These are phyloP conservation scores for Deinandra increscens DNA, from an alignment of 129 eudicot species.

Conservation along the genomic window DNA sequence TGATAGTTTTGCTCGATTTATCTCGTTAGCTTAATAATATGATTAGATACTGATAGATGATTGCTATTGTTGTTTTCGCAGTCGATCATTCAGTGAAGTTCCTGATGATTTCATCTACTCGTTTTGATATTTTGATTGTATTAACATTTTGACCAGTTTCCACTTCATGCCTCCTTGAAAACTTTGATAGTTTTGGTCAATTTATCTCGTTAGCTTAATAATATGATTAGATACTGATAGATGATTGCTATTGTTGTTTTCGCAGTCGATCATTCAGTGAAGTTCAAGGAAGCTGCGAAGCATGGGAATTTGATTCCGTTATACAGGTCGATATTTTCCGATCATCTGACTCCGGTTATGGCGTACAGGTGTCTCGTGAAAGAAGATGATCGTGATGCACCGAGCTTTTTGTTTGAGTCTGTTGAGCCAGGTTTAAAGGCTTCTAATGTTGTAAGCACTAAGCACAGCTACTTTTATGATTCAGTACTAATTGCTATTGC, in stretches of 20 bases:
- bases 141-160: background rate
- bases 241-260: conserved; percentile 18
- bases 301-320: conserved; percentile 85
- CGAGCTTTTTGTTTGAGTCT: conserved; percentile 89
- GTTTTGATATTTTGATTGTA: background rate
- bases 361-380: conserved; percentile 91
- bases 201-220: background rate
- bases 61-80: conserved; percentile 35
- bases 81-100: conserved; percentile 70
- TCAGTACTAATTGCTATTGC: conserved; percentile 3
- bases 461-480: background rate
- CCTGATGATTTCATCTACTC: background rate
- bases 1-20: background rate
- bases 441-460: conserved; percentile 64
- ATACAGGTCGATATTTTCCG: conserved; percentile 75
- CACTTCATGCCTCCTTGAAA: background rate
- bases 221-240: background rate
- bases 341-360: conserved; percentile 92
- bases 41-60: background rate
- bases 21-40: background rate
- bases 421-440: conserved; percentile 79
- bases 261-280: conserved; percentile 65
- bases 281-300: conserved; percentile 88
- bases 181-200: background rate
- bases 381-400: conserved; percentile 95